These are phyloP conservation scores for Aspergillus asperescens DNA, from an alignment of 495 filamentous ascomycete species.

Conservation along the genomic window DNA sequence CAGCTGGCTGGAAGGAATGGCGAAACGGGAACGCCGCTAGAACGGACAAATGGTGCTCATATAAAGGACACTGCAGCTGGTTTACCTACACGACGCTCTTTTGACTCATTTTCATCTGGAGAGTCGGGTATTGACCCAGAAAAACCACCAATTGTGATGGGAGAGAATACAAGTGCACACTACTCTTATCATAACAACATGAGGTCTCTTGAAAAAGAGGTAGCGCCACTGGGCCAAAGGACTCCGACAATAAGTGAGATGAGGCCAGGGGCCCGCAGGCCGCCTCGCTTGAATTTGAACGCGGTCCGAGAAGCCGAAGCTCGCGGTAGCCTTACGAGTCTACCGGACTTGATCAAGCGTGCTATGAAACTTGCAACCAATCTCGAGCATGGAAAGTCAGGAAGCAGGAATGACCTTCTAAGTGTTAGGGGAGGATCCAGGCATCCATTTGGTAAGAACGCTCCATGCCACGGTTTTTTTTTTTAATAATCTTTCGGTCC, in stretches of 20 bases:
- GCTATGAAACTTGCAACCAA: constrained; percentile 84
- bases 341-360: constrained; percentile 83
- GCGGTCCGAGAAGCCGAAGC: constrained; percentile 73
- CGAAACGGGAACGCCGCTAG: constrained; percentile 19
- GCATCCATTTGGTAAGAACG: constrained; percentile 22
- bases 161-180: constrained; percentile 14
- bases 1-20: constrained; percentile 19
- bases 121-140: constrained; percentile 31
- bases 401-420: constrained; percentile 56
- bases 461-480: background rate
- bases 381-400: constrained; percentile 81
- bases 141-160: constrained; percentile 32
- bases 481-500: background rate
- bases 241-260: constrained; percentile 42
- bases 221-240: constrained; percentile 32
- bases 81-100: constrained; percentile 22
- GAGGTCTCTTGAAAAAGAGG: constrained; percentile 25
- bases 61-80: constrained; percentile 23
- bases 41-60: constrained; percentile 1
- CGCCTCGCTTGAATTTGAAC: constrained; percentile 72
- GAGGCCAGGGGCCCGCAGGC: constrained; percentile 49
- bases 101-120: constrained; percentile 27
- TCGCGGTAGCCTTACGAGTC: constrained; percentile 81
- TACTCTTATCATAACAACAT: background rate
- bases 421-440: constrained; percentile 27